Evolutionary conservation across 2,329 filamentous ascomycete genomes (phyloP).

Genomic region (Pseudogymnoascus sp.): DNA sequence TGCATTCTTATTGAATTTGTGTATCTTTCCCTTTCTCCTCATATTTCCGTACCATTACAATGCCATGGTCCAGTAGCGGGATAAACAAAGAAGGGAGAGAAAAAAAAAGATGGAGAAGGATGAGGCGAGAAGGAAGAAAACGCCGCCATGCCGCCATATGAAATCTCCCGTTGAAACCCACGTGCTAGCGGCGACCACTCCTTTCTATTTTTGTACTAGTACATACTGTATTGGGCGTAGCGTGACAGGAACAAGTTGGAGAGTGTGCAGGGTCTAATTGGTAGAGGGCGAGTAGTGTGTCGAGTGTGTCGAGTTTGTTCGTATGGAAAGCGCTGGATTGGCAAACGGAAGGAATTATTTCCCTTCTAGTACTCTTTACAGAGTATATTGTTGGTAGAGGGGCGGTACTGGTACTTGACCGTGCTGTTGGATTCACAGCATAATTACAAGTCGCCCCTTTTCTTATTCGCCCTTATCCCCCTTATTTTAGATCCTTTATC

Average conservation of each 20-base stretch:
- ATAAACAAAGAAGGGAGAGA: not conserved
- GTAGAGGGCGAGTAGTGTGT: too few species aligned
- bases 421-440: not conserved
- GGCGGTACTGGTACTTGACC: not conserved
- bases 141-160: not conserved
- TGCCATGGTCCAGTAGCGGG: not conserved
- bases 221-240: not conserved
- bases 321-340: not conserved
- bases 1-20: not conserved
- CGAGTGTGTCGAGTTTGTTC: not conserved
- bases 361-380: not conserved
- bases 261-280: not conserved
- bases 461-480: not conserved
- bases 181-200: not conserved
- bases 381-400: not conserved
- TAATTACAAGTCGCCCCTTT: not conserved
- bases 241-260: slow-evolving; percentile 6
- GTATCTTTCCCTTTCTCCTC: not conserved
- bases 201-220: not conserved
- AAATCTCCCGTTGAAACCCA: slow-evolving; percentile 8
- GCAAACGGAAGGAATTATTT: not conserved
- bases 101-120: slow-evolving; percentile 7
- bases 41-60: not conserved
- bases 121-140: slow-evolving; percentile 2
- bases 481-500: not conserved